phyloP scores from a whole-genome alignment of 176 grass and related monocot species.

The Tillandsia leiboldiana region DNA sequence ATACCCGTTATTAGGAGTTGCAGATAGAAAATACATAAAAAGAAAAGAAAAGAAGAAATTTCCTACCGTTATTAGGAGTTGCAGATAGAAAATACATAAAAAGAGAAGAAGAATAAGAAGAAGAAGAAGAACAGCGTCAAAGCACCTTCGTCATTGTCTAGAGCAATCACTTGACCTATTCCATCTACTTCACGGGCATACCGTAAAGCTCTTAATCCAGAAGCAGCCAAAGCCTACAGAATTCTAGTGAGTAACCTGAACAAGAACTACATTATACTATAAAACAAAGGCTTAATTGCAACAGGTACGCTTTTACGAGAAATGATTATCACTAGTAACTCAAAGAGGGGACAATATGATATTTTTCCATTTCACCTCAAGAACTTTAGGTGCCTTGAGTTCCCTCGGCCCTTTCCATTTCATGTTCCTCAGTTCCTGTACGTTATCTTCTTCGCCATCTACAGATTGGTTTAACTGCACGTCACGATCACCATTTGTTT shows the following conservation, averaged over 20 bases:
- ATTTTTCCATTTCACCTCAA: conserved; percentile 52
- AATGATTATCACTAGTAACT: background rate
- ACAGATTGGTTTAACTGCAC: conserved; percentile 27
- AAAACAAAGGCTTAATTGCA: background rate
- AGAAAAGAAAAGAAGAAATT: no score
- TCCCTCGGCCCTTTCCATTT: conserved; percentile 47
- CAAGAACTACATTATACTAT: background rate
- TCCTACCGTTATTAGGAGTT: no score
- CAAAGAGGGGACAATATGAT: background rate
- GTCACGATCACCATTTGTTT: conserved; percentile 34
- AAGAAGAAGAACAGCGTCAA: background rate
- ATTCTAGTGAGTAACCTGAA: conserved; percentile 5
- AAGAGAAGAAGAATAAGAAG: background rate
- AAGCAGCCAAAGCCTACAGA: conserved; percentile 82
- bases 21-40: background rate
- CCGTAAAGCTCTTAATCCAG: conserved; percentile 74
- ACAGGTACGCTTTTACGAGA: conserved; percentile 4
- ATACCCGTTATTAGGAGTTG: background rate
- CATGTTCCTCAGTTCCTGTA: conserved; percentile 33
- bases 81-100: no score
- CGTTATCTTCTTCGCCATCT: conserved; percentile 20
- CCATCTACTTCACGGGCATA: conserved; percentile 78
- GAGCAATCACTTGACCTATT: conserved; percentile 70
- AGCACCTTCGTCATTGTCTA: conserved; percentile 88
- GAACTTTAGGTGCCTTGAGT: conserved; percentile 63